Evolutionary conservation across 1,139 yeast genomes (phyloP), one percentile per base, ranked within the genome.

Genomic region (Sugiyamaella grinbergsii): DNA sequence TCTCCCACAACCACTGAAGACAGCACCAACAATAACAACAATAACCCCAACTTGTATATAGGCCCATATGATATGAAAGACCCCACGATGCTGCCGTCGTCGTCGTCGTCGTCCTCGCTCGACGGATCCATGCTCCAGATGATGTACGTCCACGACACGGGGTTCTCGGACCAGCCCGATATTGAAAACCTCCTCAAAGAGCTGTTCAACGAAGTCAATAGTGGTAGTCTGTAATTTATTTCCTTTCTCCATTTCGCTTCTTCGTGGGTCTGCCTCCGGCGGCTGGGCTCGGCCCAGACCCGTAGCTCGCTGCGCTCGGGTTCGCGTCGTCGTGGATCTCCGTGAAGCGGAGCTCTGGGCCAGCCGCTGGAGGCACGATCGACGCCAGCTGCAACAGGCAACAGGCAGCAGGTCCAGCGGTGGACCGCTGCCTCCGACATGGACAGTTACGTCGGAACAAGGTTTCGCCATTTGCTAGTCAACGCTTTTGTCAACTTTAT

Each of bases 201-300:
- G 33, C 44, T 50, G 20, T 50, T 50, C 34, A 43, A 24, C 33
- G 58, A 53, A 38, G 47, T 43, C 34, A 43, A 43, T 33, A 43
- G 47, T 26, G 47, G 36, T 26, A 43, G 47, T 13, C 15, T 43
- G 6, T 33, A n/a, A 29, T 15, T 19, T 43, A 23, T 23, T 34
- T 11, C 23, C 8, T 16, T 20, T 10, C 39, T 13, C 20, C 31
- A 19, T 22, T 5, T 4, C 16, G 8, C 15, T 29, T 11, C 33
- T 3, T n/a, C 16, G 16, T 16, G n/a, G 33, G 16, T 2, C 11
- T 13, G 33, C 38, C 38, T 33, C 38, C 38, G 23, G 38, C 38
- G 38, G 38, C 38, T 19, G 38, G 38, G 38, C 33, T 29, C 33
- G n/a, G 38, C 38, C 23, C 23, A 19, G 38, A 16, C 38, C 38